Percentiles rank a stretch among this genome's conserved stretches.
Evolutionary conservation across 257 asterid species (phyloP).

Genomic region (Solanum rostratum): DNA sequence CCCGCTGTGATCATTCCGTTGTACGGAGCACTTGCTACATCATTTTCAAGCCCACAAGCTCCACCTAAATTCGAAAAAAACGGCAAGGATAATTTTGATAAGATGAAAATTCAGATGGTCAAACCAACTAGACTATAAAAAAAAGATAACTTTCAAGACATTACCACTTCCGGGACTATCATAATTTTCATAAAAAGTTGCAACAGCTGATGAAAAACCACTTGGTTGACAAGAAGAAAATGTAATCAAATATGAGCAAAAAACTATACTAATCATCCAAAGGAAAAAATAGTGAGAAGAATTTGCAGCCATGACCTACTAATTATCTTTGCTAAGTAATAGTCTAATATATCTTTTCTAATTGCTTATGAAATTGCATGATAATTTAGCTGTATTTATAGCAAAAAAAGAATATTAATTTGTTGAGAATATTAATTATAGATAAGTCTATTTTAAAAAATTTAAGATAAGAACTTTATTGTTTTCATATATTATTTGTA

Average conservation of each 20-base stretch:
- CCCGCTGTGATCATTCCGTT: background rate
- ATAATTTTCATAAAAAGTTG: background rate
- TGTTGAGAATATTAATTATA: background rate
- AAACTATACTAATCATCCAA: background rate
- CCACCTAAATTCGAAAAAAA: background rate
- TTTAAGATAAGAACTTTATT: no score
- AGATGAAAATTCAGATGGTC: background rate
- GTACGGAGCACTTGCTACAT: background rate
- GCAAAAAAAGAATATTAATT: background rate
- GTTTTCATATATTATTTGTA: background rate
- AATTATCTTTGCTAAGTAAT: background rate
- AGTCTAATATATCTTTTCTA: background rate
- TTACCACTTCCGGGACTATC: background rate
- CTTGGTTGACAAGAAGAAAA: background rate
- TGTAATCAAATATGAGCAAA: background rate
- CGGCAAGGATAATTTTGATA: no score
- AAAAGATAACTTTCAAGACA: background rate
- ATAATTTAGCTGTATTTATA: background rate
- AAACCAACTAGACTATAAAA: background rate
- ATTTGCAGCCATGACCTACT: background rate
- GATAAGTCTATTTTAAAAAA: no score
- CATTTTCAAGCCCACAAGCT: slow-evolving; percentile 1
- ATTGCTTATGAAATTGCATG: background rate
- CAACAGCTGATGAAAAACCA: background rate
- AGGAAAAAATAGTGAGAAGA: background rate